Conservation (phyloP, 2,329 filamentous ascomycete species). For the Scopulariopsis brevicaulis region DNA sequence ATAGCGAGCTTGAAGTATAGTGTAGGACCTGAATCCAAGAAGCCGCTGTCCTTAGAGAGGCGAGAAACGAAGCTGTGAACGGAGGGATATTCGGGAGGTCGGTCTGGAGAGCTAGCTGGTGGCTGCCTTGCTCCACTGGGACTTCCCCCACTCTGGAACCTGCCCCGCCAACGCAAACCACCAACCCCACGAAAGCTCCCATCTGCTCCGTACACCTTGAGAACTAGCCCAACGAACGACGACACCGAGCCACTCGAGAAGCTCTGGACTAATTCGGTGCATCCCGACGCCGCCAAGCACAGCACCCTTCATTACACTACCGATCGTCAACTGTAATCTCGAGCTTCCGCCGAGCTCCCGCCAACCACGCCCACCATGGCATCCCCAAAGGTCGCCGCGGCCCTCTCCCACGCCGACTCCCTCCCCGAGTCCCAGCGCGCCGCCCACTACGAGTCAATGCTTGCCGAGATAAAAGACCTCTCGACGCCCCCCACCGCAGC, state of each 20-base stretch:
- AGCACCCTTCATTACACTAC: not conserved
- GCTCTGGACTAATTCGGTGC: too few species aligned
- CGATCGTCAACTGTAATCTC: not conserved
- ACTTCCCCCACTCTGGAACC: not conserved
- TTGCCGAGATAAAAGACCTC: constrained; percentile 27
- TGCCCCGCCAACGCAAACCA: not conserved
- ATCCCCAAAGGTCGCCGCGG: constrained; percentile 27
- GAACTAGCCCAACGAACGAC: not conserved
- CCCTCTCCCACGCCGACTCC: constrained; percentile 27
- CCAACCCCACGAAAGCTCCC: not conserved
- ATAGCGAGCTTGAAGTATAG: too few species aligned
- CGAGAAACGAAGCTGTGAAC: too few species aligned
- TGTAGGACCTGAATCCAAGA: too few species aligned
- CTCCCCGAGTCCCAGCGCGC: constrained; percentile 25
- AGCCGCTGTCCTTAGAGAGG: too few species aligned
- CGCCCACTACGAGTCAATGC: constrained; percentile 32
- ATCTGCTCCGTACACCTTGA: not conserved
- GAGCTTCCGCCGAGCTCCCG: not conserved
- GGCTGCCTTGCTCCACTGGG: not conserved
- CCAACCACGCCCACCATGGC: constrained; percentile 18
- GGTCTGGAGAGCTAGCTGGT: too few species aligned
- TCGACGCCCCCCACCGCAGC: constrained; percentile 25
- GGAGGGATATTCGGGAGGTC: too few species aligned
- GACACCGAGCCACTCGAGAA: too few species aligned
- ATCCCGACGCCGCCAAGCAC: too few species aligned